Evolutionary conservation across 805 yeast species (phyloP), one percentile per base, ranked within the genome.

Genomic region (Wickerhamiella galacta): DNA sequence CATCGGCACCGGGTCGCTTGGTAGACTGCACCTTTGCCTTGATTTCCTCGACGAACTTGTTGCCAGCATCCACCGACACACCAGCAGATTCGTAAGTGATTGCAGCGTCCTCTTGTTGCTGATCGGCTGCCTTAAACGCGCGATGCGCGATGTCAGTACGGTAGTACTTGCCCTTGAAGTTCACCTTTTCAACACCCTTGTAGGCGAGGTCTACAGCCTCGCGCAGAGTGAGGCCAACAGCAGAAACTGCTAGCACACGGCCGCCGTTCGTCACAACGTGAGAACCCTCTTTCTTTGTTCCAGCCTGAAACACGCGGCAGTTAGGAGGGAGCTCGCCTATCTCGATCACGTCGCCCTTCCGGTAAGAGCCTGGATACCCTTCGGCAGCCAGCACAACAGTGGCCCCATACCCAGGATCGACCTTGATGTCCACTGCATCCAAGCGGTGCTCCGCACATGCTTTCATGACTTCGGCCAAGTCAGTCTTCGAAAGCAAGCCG

Each of bases 301-400:
- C 99, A 18, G 99, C 96, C 48, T 90, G 98, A 75, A 90, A 90
- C 28, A 92, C 71, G 43, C 62, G 71, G 2, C 90, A 71, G 46
- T 75, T 64, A 25, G 59, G 58, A 9, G 78, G 72, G 25, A 66
- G 52, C 9, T 52, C 48, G 24, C 48, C 64, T 34, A 85, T 56
- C 2, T 73, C 70, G 51, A 90, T 87, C 48, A 64, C 75, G 48
- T 87, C 93, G 34, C 93, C 94, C 59, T 83, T 87, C 12, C 58
- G 58, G 56, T 92, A 92, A 4, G 71, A 42, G 47, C 78, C 92
- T 7, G 99, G 99, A 56, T 90, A 90, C 2, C 99, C 98, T 41
- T 83, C 94, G 36, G 98, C 96, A 26, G 96, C 74, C 70, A 87
- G 66, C 4, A 90, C 95, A 19, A 90, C 96, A 5, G 96, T 87